Evolutionary conservation across 2,329 filamentous ascomycete genomes (phyloP), one percentile per base, ranked within the genome.

Genomic region (Graphilbum fragrans): DNA sequence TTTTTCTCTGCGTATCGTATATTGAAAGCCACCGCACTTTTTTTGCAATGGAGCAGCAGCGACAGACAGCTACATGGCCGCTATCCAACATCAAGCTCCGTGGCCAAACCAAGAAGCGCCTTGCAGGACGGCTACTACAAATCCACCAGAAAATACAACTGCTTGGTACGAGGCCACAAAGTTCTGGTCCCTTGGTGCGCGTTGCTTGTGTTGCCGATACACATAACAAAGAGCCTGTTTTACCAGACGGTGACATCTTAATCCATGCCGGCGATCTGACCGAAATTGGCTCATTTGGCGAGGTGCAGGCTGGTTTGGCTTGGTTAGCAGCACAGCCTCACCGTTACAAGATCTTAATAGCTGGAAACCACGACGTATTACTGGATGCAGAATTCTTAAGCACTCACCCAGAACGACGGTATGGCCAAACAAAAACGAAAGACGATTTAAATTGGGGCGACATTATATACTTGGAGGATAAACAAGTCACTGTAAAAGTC

Each of bases 211-310:
- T 66, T 14, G 63, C 62, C 11, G 62, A 66, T 47, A 65, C 62
- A 2, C 62, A 65, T 53, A 63, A 61, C 46, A 49, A 45, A 20
- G 54, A 52, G 23, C 59, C 58, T 1, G 41, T 43, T 5, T 44
- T 64, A 6, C 62, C 61, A 3, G 31, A 48, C 10, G 63, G 62
- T 2, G 62, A 66, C 43, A 48, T 66, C 4, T 55, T 65, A 6
- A 54, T 66, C 40, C 63, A 66, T 43, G 62, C 63, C 10, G 62
- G 63, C 16, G 61, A 66, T 43, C 53, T 66, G 17, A 64, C 59
- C 1, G 51, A 62, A 31, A 50, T 53, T 20, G 63, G 63, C 2
- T 58, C 59, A 0, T 57, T 60, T 40, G 48, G 49, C 0, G 63
- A 67, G 45, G 45, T 67, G 4, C 55, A 62, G 43, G 50, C 52